Base-by-base conservation (phyloP, 345 rosid species). In the Melaleuca quinquenervia region DNA sequence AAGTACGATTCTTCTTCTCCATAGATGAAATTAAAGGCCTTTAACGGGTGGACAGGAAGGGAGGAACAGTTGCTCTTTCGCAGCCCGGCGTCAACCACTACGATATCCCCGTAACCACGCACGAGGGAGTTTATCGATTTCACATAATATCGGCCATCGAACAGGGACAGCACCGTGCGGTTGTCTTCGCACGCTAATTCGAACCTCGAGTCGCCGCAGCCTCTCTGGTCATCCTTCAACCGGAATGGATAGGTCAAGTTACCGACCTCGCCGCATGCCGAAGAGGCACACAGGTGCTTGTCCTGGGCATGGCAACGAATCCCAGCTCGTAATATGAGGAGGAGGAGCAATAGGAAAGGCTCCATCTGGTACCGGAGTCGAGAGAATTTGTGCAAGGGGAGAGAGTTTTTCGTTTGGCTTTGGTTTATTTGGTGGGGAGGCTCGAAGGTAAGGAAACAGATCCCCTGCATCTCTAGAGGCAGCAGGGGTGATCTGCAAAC, bases 181-280 rank as follows among this genome's bases (percentile, higher is more conserved):
- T 64, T 64, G 15, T 29, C 45, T 64, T 64, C 12, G 1, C 76
- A 29, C 0, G 3, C 11, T 2, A 64, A 18, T 1, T 64, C 76
- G 0, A 32, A 16, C 12, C 0, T 16, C 0, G 3, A 64, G 21
- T 8, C 24, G 4, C 45, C 1, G 1, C 76, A 64, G 0, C 1
- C 3, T 29, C 2, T 32, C 12, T 0, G 76, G 1, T 64, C 11
- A 0, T 29, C 76, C 1, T 64, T 64, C 22, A 64, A 16, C 3
- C 6, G 45, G 16, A 64, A 64, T 0, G 76, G 76, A 64, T 29
- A 3, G 3, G 0, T 0, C 7, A 64, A 7, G 0, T 29, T 64
- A 64, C 0, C 0, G 3, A 64, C 0, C 76, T 64, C 22, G 3
- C 11, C 45, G 12, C 76, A 64, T 5, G 76, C 20, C 1, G 76